These are phyloP conservation scores for Fennellomyces sp. DNA, from an alignment of 371 early-diverging fungal species.

Conservation along the genomic window DNA sequence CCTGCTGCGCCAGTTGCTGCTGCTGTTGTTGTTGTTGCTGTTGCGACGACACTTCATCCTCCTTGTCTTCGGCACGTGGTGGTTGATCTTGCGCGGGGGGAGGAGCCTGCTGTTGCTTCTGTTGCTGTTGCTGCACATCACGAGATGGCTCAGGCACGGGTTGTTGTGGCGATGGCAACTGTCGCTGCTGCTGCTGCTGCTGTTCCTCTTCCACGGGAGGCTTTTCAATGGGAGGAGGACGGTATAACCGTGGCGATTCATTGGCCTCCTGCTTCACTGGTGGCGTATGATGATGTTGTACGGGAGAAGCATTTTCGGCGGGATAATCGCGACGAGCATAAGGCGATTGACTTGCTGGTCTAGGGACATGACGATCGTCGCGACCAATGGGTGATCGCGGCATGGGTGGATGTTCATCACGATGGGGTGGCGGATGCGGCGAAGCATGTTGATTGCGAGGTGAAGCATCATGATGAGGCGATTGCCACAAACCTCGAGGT, in stretches of 20 bases:
- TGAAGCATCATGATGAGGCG: conserved; percentile 25
- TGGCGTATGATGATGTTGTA: not conserved
- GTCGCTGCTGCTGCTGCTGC: not conserved
- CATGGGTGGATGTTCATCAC: conserved; percentile 1
- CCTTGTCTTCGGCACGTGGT: not conserved
- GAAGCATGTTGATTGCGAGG: not conserved
- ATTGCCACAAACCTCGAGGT: conserved; percentile 14
- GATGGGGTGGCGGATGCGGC: not conserved
- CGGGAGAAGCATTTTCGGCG: not conserved
- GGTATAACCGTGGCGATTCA: conserved; percentile 2
- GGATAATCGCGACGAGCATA: conserved; percentile 14
- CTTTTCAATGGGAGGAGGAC: not conserved
- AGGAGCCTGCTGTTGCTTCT: conserved; percentile 4
- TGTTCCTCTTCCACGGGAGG: not conserved
- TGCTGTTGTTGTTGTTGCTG: not conserved
- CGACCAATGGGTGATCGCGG: conserved; percentile 6
- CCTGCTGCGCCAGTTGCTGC: not conserved
- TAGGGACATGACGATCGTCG: conserved; percentile 3
- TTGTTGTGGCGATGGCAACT: not conserved
- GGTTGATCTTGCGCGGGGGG: not conserved
- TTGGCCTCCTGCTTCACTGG: not conserved
- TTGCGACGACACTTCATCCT: not conserved
- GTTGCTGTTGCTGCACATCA: not conserved
- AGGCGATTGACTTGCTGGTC: conserved; percentile 5
- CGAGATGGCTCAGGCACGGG: conserved; percentile 9